Conservation (phyloP, 2,329 filamentous ascomycete species). For the Alternaria arbusti region DNA sequence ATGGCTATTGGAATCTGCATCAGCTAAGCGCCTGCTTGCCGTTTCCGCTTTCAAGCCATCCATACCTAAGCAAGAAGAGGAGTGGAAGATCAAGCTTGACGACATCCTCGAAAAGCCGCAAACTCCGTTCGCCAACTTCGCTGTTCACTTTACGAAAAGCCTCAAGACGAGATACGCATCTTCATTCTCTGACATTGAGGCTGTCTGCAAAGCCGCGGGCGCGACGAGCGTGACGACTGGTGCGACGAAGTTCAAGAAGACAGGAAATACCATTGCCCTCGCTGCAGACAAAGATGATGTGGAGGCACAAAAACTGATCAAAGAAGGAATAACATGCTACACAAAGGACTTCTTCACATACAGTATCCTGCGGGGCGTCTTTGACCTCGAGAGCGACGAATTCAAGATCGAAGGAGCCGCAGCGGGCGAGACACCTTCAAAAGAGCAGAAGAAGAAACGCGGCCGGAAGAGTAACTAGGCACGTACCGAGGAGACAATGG, state of each 20-base stretch:
- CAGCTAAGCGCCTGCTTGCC: slow-evolving; percentile 45
- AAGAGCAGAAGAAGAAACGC: slow-evolving; percentile 20
- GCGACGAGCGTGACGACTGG: slow-evolving; percentile 37
- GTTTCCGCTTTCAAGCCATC: slow-evolving; percentile 43
- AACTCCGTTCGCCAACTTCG: slow-evolving; percentile 56
- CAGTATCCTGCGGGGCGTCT: slow-evolving; percentile 51
- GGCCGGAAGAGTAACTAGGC: slow-evolving; percentile 19
- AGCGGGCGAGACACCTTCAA: slow-evolving; percentile 1
- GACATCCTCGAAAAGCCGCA: slow-evolving; percentile 43
- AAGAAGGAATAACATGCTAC: slow-evolving; percentile 46
- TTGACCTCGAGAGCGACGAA: slow-evolving; percentile 51
- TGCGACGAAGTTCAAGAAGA: slow-evolving; percentile 27
- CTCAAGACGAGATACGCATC: slow-evolving; percentile 40
- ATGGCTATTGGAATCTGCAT: slow-evolving; percentile 53
- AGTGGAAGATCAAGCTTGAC: slow-evolving; percentile 48
- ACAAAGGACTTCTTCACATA: slow-evolving; percentile 53
- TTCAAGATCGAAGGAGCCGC: slow-evolving; percentile 36
- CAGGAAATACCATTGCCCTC: slow-evolving; percentile 45
- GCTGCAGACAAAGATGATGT: slow-evolving; percentile 45
- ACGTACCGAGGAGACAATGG: neutral
- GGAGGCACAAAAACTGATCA: slow-evolving; percentile 42
- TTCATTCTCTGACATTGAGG: slow-evolving; percentile 48
- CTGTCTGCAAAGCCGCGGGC: slow-evolving; percentile 48
- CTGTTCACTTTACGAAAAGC: slow-evolving; percentile 56
- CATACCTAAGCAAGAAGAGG: slow-evolving; percentile 43